A percentile compares a stretch with the other conserved stretches of the same genome.
Evolutionary conservation across 202 grass and related monocot species (phyloP).

Genomic region (Musa balbisiana): DNA sequence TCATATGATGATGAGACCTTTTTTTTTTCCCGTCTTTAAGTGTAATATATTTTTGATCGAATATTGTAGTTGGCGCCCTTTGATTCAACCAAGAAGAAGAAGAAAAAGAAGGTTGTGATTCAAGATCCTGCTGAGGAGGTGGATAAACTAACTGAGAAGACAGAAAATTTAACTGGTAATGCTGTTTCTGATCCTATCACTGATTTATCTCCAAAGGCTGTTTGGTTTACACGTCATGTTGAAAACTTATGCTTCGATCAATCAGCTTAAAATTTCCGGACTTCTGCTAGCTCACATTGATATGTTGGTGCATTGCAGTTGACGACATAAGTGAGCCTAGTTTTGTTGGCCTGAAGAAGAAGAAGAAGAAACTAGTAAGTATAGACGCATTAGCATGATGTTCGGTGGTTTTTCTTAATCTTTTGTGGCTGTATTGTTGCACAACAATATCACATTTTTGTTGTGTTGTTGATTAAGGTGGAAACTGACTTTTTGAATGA

Average conservation of each 20-base stretch:
- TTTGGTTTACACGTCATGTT: neutral
- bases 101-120: constrained; percentile 95
- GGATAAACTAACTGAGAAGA: constrained; percentile 65
- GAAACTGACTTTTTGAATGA: constrained; percentile 14
- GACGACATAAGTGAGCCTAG: constrained; percentile 26
- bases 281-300: neutral
- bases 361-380: constrained; percentile 48
- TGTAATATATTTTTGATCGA: neutral
- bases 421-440: neutral
- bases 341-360: constrained; percentile 48
- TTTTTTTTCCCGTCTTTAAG: no score
- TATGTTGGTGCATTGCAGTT: constrained; percentile 24
- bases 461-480: neutral
- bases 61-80: constrained; percentile 60
- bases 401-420: neutral
- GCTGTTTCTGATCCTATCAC: neutral
- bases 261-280: no score
- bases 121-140: constrained; percentile 67
- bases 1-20: neutral
- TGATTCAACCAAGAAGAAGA: constrained; percentile 94
- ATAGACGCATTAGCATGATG: neutral
- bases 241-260: no score
- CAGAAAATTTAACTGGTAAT: constrained; percentile 61
- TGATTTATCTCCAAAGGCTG: neutral
- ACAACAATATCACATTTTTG: neutral